These are phyloP conservation scores for Tieghemostelium lacteum DNA, from an alignment of 78 protist species.

Conservation along the genomic window DNA sequence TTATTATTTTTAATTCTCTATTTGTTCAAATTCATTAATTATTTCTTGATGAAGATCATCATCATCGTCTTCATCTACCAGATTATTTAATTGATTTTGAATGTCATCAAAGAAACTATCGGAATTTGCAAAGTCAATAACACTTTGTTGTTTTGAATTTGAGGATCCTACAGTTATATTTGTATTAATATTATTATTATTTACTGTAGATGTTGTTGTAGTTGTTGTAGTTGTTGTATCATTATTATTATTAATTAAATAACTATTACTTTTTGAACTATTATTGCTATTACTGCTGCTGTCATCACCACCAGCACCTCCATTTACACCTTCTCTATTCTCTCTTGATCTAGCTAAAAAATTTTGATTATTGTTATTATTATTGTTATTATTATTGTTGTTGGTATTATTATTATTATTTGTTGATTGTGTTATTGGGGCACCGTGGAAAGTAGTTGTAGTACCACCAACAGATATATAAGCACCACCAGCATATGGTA, in stretches of 20 bases:
- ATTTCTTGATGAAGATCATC: neutral
- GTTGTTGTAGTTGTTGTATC: neutral
- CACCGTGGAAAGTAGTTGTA: too few relatives aligned
- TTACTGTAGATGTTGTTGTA: slow-evolving; percentile 1
- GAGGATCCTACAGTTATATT: neutral
- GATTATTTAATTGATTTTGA: neutral
- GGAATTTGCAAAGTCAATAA: too few relatives aligned
- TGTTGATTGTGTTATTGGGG: neutral
- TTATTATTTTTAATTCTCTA: neutral
- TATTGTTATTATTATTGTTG: neutral
- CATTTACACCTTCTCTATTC: neutral
- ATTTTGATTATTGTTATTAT: neutral
- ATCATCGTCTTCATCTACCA: neutral
- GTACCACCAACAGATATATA: neutral
- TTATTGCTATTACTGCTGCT: neutral
- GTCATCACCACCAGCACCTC: neutral
- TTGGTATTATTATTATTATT: neutral
- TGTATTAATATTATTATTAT: too few relatives aligned
- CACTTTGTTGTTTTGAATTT: neutral
- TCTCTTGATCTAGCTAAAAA: slow-evolving; percentile 49
- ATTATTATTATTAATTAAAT: slow-evolving; percentile 9
- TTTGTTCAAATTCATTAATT: slow-evolving; percentile 1
- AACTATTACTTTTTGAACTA: neutral
- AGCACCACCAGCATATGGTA: neutral
- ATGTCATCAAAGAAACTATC: neutral